phyloP scores from a whole-genome alignment of 371 early-diverging fungal species.

The Capniomyces stellatus region DNA sequence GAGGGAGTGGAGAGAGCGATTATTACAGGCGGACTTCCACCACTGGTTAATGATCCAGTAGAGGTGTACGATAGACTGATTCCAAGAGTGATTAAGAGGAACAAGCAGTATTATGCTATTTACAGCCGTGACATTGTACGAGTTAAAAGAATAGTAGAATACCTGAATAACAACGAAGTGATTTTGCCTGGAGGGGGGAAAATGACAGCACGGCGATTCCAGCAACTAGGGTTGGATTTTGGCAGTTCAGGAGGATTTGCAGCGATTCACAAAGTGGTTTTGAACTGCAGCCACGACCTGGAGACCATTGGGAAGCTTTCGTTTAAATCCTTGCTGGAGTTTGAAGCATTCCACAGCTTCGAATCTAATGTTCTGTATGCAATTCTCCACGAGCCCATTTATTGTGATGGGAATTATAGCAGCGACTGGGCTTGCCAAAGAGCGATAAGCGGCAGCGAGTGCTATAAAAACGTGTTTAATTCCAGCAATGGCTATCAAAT shows the following conservation, averaged over 20 bases:
- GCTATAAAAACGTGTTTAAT: neutral
- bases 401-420: constrained; percentile 34
- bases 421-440: constrained; percentile 54
- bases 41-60: constrained; percentile 38
- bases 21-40: constrained; percentile 59
- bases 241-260: constrained; percentile 50
- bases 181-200: constrained; percentile 42
- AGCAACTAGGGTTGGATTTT: constrained; percentile 47
- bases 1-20: constrained; percentile 40
- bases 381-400: constrained; percentile 49
- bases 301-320: constrained; percentile 29
- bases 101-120: constrained; percentile 40
- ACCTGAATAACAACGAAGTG: constrained; percentile 29
- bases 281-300: constrained; percentile 31
- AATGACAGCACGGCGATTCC: constrained; percentile 47
- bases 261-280: constrained; percentile 33
- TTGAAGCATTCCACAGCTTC: constrained; percentile 29
- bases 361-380: constrained; percentile 48
- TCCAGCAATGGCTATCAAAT: neutral
- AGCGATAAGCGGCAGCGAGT: constrained; percentile 3
- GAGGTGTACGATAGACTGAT: constrained; percentile 41
- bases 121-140: constrained; percentile 42
- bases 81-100: constrained; percentile 36
- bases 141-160: constrained; percentile 34
- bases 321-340: constrained; percentile 27